Evolutionary conservation across 2,329 filamentous ascomycete genomes (phyloP).

Genomic region (Cytospora mali): DNA sequence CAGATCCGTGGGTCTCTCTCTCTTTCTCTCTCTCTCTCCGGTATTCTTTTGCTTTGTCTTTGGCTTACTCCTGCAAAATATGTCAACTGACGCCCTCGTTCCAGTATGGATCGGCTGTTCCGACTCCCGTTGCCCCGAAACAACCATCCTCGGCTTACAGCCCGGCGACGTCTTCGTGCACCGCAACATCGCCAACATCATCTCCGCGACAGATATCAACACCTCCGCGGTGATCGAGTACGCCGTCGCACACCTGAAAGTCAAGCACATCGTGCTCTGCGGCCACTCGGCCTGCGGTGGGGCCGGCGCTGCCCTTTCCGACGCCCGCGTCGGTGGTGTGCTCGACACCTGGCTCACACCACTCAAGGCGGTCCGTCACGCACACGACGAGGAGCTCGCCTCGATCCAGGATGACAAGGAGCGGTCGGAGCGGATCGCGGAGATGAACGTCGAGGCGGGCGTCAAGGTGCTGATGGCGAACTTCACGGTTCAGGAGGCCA

Average conservation of each 20-base stretch:
- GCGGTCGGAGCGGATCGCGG: constrained; percentile 65
- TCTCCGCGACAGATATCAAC: constrained; percentile 75
- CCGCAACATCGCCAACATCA: constrained; percentile 87
- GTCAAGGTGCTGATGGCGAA: constrained; percentile 71
- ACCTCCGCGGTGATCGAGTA: constrained; percentile 77
- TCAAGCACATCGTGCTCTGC: constrained; percentile 71
- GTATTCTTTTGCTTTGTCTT: constrained; percentile 18
- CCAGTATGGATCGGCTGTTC: constrained; percentile 84
- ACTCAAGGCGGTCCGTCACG: constrained; percentile 47
- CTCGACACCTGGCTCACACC: constrained; percentile 59
- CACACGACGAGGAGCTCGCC: constrained; percentile 58
- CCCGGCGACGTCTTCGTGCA: constrained; percentile 88
- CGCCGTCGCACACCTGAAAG: constrained; percentile 71
- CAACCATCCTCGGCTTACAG: constrained; percentile 74
- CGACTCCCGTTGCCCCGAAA: constrained; percentile 83
- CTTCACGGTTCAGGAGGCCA: constrained; percentile 68
- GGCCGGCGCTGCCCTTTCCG: constrained; percentile 59
- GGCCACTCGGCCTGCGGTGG: constrained; percentile 71
- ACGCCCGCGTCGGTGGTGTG: constrained; percentile 52
- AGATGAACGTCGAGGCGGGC: constrained; percentile 75
- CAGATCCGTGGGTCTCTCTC: constrained; percentile 54
- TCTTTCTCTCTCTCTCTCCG: constrained; percentile 5
- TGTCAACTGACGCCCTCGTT: not conserved
- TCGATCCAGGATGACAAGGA: constrained; percentile 56
- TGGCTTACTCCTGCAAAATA: not conserved